These are phyloP conservation scores for Rhododendron mucronatum DNA, from an alignment of 148 eudicot species.

Conservation along the genomic window DNA sequence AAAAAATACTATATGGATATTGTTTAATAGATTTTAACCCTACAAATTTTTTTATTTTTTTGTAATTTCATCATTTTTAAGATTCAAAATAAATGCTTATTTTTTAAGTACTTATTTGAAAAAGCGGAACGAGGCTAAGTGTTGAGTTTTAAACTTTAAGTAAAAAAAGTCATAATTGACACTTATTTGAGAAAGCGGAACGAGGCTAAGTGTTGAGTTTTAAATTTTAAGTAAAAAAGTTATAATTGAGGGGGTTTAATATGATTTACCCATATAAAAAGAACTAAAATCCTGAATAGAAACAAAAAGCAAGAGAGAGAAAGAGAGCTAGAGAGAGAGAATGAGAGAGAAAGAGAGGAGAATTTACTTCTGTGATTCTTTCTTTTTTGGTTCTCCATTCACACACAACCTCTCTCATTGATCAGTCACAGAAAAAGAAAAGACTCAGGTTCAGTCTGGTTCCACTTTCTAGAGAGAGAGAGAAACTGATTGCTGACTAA, in stretches of 20 bases:
- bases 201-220: background rate
- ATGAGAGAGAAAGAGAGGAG: background rate
- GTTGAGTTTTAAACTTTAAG: no score
- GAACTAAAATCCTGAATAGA: background rate
- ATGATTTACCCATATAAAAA: background rate
- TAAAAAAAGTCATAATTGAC: no score
- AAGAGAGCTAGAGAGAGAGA: background rate
- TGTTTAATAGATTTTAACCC: rapidly evolving
- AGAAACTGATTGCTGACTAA: constrained; percentile 10
- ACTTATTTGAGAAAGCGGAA: no score
- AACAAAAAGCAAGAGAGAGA: background rate
- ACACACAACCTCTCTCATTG: background rate
- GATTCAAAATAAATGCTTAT: no score
- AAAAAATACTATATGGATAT: no score
- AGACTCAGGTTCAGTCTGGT: background rate
- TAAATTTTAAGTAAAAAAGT: background rate
- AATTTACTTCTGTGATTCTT: background rate
- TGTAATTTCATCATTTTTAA: no score
- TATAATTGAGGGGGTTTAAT: background rate
- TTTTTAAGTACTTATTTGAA: no score
- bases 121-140: no score
- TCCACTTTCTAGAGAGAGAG: constrained; percentile 2
- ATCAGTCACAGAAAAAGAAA: background rate
- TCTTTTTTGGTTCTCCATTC: background rate
- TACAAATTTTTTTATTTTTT: no score